phyloP scores from a whole-genome alignment of 805 yeast species.

The Lipomyces chichibuensis region DNA sequence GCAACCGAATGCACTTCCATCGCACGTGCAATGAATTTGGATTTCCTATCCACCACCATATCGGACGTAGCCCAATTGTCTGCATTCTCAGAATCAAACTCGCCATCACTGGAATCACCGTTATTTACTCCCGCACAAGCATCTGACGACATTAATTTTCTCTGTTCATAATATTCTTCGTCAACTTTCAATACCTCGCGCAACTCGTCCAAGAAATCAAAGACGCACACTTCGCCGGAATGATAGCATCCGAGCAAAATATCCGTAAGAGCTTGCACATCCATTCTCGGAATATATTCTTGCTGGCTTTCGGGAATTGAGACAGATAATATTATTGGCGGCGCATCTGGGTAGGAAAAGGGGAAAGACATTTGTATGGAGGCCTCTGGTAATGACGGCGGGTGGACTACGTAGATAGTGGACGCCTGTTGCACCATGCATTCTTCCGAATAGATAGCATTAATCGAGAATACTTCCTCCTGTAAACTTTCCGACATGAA shows the following conservation, averaged over 20 bases:
- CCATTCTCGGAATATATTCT: neutral
- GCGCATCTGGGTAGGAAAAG: constrained; percentile 66
- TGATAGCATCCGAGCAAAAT: constrained; percentile 57
- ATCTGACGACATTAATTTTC: constrained; percentile 31
- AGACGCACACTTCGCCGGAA: constrained; percentile 72
- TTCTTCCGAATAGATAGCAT: constrained; percentile 78
- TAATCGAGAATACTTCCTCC: constrained; percentile 81
- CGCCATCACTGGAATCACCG: constrained; percentile 40
- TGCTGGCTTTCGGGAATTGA: constrained; percentile 32
- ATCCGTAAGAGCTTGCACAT: constrained; percentile 39
- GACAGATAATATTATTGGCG: constrained; percentile 63
- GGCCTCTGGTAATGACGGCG: constrained; percentile 47
- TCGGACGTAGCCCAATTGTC: constrained; percentile 73
- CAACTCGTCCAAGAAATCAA: constrained; percentile 67
- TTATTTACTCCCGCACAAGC: neutral
- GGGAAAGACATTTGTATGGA: constrained; percentile 75
- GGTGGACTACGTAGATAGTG: constrained; percentile 51
- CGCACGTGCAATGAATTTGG: constrained; percentile 81
- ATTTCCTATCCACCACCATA: constrained; percentile 78
- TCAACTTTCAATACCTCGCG: constrained; percentile 46
- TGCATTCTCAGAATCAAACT: constrained; percentile 14
- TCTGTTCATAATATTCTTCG: constrained; percentile 37
- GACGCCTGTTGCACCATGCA: constrained; percentile 46
- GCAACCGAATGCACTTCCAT: constrained; percentile 62
- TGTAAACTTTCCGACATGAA: constrained; percentile 51